Evolutionary conservation across 2,329 filamentous ascomycete genomes (phyloP).

Genomic region (Orbilia quercus): DNA sequence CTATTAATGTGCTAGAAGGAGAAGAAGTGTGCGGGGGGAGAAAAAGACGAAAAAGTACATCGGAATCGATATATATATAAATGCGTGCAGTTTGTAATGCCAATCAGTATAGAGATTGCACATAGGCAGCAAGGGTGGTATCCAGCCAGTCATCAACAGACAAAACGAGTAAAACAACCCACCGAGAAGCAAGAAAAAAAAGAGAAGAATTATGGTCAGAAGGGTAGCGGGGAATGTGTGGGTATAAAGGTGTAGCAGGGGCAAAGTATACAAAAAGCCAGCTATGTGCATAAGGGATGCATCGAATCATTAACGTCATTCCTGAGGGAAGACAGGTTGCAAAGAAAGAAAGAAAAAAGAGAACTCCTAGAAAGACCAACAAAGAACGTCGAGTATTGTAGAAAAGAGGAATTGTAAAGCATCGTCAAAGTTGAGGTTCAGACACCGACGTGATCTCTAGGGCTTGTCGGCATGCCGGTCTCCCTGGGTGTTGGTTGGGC

Average conservation of each 20-base stretch:
- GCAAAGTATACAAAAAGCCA: conserved; percentile 31
- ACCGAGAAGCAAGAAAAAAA: background rate
- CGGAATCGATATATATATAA: too few relatives aligned
- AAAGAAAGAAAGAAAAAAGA: background rate
- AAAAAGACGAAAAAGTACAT: background rate
- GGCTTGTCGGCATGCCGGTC: conserved; percentile 29
- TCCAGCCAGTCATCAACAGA: background rate
- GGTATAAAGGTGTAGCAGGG: conserved; percentile 7
- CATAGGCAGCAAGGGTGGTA: background rate
- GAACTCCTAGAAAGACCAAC: conserved; percentile 1
- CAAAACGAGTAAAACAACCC: background rate
- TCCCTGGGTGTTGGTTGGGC: conserved; percentile 41
- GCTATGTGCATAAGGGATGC: conserved; percentile 36
- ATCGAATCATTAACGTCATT: conserved; percentile 24
- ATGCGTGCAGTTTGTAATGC: too few relatives aligned
- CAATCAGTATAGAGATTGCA: background rate
- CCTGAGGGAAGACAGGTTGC: background rate
- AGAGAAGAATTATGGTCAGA: background rate
- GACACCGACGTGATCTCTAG: conserved; percentile 33
- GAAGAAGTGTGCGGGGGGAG: background rate
- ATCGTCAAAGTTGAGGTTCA: conserved; percentile 10
- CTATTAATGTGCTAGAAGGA: background rate
- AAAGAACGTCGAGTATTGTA: background rate
- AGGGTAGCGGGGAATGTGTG: background rate
- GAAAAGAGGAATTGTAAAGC: conserved; percentile 1